Evolutionary conservation across 2,329 filamentous ascomycete species (phyloP).

Genomic region (Cladobotryum protrusum): DNA sequence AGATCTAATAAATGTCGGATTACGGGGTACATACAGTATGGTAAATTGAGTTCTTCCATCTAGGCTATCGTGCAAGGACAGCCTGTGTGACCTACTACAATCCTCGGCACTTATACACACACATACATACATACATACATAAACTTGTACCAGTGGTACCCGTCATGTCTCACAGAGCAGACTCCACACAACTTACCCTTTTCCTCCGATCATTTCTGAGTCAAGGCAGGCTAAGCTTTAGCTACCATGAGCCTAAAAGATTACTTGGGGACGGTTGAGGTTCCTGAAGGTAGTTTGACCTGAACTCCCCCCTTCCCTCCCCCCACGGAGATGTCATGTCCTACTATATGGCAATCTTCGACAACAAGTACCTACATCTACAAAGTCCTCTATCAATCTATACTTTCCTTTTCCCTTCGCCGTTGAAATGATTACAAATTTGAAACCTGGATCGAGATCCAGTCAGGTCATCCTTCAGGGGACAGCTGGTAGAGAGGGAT

Average conservation of each 20-base stretch:
- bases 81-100: too few species aligned
- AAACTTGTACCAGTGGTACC: neutral
- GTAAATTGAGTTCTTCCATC: too few species aligned
- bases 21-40: too few species aligned
- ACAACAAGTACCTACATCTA: neutral
- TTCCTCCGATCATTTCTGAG: neutral
- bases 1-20: too few species aligned
- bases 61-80: too few species aligned
- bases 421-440: too few species aligned
- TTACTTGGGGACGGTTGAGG: neutral
- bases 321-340: neutral
- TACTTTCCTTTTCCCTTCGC: too few species aligned
- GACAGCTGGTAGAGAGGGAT: too few species aligned
- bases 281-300: neutral
- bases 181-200: neutral
- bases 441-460: too few species aligned
- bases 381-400: neutral
- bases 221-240: neutral
- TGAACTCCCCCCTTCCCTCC: too few species aligned
- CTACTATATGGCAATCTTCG: neutral
- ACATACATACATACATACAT: neutral
- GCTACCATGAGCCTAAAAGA: slow-evolving; percentile 1
- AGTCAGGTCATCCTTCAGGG: too few species aligned
- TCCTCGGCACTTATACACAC: too few species aligned
- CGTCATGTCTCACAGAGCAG: neutral